Conservation (phyloP, 2,329 filamentous ascomycete species). For the Botrytis cinerea region DNA sequence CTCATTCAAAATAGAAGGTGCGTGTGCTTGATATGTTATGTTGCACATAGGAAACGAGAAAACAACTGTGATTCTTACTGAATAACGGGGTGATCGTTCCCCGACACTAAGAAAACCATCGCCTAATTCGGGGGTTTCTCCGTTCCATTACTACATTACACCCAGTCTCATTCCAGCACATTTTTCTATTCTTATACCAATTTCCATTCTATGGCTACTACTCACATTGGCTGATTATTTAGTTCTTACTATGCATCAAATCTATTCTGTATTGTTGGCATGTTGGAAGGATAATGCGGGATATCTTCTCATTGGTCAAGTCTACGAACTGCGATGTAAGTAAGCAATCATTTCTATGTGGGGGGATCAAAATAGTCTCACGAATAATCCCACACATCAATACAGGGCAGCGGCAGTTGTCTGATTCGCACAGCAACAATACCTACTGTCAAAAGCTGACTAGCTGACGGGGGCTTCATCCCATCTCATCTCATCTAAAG, state of each 20-base stretch:
- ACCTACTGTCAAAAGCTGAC: neutral
- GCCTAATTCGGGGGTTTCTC: neutral
- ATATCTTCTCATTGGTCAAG: neutral
- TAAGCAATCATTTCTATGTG: neutral
- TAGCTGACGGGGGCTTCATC: neutral
- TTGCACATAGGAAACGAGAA: conserved; percentile 16
- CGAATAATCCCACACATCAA: neutral
- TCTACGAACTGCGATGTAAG: neutral
- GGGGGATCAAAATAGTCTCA: neutral
- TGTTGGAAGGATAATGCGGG: neutral
- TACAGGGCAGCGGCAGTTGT: conserved; percentile 14
- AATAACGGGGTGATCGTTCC: conserved; percentile 7
- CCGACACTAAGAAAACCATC: neutral
- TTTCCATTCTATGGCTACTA: neutral
- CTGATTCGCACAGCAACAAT: conserved; percentile 3
- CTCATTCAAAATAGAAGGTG: conserved; percentile 19
- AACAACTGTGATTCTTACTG: conserved; percentile 15
- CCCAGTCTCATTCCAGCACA: neutral
- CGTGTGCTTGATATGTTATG: conserved; percentile 3
- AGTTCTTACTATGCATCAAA: neutral
- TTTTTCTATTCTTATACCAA: conserved; percentile 6
- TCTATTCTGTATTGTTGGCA: neutral
- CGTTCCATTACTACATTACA: conserved; percentile 3
- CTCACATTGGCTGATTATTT: neutral
- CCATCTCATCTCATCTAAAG: conserved; percentile 14